Evolutionary conservation across 2,329 filamentous ascomycete genomes (phyloP), one percentile per base, ranked within the genome.

Genomic region (Pseudohalonectria lignicola): DNA sequence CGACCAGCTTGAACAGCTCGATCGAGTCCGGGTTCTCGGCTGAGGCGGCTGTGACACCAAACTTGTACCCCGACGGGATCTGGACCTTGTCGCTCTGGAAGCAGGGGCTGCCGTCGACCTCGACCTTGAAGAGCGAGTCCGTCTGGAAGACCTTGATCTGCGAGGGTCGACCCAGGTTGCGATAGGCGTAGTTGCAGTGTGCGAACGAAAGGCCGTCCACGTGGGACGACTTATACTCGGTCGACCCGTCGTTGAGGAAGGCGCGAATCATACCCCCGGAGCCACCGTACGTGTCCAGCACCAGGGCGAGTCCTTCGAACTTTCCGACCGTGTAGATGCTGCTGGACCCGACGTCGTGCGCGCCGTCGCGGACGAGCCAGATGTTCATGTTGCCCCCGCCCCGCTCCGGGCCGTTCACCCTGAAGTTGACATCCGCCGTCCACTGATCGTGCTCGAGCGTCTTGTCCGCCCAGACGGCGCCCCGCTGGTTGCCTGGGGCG

Each of bases 11-110:
- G 68, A 88, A 92, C 47, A 94, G 60, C 61, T 98, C 92, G 52
- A 95, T 94, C 5, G 86, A 94, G 62, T 98, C 92, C 1, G 92
- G 87, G 50, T 79, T 88, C 48, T 96, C 90, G 21, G 86, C 84
- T 3, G 86, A 90, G 13, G 86, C 84, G 31, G 90, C 92, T 11
- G 83, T 86, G 48, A 98, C 65, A 50, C 92, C 92, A 47, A 94
- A 85, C 55, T 75, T 74, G 64, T 96, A 93, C 47, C 85, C 85
- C 2, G 71, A 51, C 3, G 90, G 92, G 18, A 98, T 71, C 43
- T 67, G 69, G 51, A 96, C 71, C 66, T 86, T 83, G 58, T 79
- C 66, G 37, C 79, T 90, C 53, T 86, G 76, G 63, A 98, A 95
- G 66, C 92, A 98, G 30, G 75, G 64, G 38, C 71, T 68, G 42